phyloP scores from a whole-genome alignment of 495 filamentous ascomycete species.

The Trichoderma erinaceum region DNA sequence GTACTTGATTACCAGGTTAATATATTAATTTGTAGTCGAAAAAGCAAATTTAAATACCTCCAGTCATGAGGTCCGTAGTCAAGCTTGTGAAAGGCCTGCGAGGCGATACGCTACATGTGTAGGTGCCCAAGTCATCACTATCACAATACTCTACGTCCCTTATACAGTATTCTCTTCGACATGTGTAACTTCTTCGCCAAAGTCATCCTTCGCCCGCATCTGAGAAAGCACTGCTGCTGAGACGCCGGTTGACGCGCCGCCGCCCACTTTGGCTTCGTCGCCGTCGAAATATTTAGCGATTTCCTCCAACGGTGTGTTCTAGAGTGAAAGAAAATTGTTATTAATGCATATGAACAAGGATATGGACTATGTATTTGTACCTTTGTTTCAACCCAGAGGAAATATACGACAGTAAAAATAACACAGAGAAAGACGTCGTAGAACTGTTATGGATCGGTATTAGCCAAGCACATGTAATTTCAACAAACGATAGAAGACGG shows the following conservation, averaged over 20 bases:
- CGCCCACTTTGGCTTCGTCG: slow-evolving; percentile 40
- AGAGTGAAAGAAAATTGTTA: not conserved
- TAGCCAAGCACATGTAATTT: slow-evolving; percentile 24
- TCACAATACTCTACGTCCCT: not conserved
- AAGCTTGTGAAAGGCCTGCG: not conserved
- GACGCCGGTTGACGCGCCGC: not conserved
- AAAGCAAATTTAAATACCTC: too few species aligned
- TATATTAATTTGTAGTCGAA: too few species aligned
- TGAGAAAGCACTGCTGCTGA: slow-evolving; percentile 1
- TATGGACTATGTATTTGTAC: slow-evolving; percentile 17
- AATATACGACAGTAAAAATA: slow-evolving; percentile 57
- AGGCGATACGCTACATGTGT: too few species aligned
- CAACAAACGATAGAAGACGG: not conserved
- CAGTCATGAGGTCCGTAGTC: too few species aligned
- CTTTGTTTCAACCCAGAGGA: slow-evolving; percentile 61
- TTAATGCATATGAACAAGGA: not conserved
- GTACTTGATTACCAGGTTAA: too few species aligned
- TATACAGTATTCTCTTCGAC: not conserved
- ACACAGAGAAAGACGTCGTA: slow-evolving; percentile 56
- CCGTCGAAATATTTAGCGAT: slow-evolving; percentile 57
- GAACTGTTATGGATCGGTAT: slow-evolving; percentile 39
- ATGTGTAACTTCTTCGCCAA: not conserved
- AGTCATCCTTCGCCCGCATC: not conserved
- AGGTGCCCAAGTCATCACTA: not conserved
- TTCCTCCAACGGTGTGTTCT: slow-evolving; percentile 55